Percentiles rank a stretch among this genome's conserved stretches.
These are phyloP conservation scores for Serendipita vermifera DNA, from an alignment of 768 basidiomycete species.

Conservation along the genomic window DNA sequence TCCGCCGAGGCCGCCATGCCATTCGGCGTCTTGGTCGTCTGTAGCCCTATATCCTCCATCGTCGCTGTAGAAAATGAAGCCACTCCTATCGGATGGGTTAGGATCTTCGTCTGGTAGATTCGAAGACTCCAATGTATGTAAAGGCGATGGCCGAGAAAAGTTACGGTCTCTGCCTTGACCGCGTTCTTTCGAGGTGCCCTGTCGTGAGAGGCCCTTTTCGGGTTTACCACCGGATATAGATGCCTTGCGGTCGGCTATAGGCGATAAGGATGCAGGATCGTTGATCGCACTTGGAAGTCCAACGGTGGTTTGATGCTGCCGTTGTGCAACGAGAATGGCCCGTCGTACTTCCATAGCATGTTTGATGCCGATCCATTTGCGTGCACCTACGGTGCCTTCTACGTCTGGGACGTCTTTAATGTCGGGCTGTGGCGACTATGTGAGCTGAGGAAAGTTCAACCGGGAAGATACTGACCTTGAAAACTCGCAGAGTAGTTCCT, in stretches of 20 bases:
- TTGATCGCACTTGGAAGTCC: not conserved
- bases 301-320: not conserved
- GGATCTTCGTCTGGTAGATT: slow-evolving; percentile 52
- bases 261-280: not conserved
- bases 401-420: slow-evolving; percentile 6
- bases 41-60: slow-evolving; percentile 89
- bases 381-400: not conserved
- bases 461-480: slow-evolving; percentile 53
- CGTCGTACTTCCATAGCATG: slow-evolving; percentile 4
- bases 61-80: slow-evolving; percentile 92
- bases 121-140: slow-evolving; percentile 27
- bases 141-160: not conserved
- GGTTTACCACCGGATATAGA: not conserved
- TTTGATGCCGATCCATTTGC: slow-evolving; percentile 5
- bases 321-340: not conserved
- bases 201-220: no score
- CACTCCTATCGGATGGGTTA: slow-evolving; percentile 41
- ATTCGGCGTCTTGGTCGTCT: slow-evolving; percentile 37
- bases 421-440: not conserved
- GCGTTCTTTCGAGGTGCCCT: no score
- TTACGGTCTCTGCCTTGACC: no score
- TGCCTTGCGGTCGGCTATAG: not conserved
- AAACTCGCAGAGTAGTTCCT: slow-evolving; percentile 81
- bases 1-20: slow-evolving; percentile 2
- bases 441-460: not conserved